phyloP scores from a whole-genome alignment of 164 flowering plant species.

The Nymphaea thermarum region DNA sequence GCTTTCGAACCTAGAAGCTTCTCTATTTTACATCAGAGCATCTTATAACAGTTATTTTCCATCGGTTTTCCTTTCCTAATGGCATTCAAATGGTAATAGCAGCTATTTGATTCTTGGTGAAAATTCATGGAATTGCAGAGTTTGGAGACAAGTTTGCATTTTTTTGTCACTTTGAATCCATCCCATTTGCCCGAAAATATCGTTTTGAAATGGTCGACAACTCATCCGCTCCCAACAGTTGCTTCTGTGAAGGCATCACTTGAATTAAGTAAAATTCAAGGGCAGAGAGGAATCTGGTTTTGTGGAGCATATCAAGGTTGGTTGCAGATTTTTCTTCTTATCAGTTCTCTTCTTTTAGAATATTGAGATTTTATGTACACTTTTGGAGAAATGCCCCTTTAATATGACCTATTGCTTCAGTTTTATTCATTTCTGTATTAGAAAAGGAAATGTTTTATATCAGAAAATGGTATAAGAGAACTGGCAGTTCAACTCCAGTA shows the following conservation, averaged over 20 bases:
- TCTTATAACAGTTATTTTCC: too few species aligned
- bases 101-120: not conserved
- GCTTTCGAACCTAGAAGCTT: too few species aligned
- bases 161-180: slow-evolving; percentile 82
- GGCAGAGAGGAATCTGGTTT: slow-evolving; percentile 84
- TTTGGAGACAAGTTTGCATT: slow-evolving; percentile 43
- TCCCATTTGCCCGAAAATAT: slow-evolving; percentile 41
- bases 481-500: too few species aligned
- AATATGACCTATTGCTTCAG: not conserved
- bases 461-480: too few species aligned
- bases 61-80: too few species aligned
- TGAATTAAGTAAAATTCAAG: slow-evolving; percentile 61
- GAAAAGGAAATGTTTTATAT: too few species aligned
- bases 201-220: slow-evolving; percentile 69
- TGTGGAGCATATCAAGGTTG: slow-evolving; percentile 97
- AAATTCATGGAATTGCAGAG: slow-evolving; percentile 40
- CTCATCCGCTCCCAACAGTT: slow-evolving; percentile 86
- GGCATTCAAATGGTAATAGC: too few species aligned
- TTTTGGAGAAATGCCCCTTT: not conserved
- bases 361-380: too few species aligned
- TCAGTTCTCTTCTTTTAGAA: not conserved
- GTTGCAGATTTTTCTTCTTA: slow-evolving; percentile 2
- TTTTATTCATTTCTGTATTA: not conserved
- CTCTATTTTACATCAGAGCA: too few species aligned
- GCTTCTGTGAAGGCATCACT: slow-evolving; percentile 75